Base-by-base conservation (phyloP, 306 rosid genomes). In the Lupinus albus region DNA sequence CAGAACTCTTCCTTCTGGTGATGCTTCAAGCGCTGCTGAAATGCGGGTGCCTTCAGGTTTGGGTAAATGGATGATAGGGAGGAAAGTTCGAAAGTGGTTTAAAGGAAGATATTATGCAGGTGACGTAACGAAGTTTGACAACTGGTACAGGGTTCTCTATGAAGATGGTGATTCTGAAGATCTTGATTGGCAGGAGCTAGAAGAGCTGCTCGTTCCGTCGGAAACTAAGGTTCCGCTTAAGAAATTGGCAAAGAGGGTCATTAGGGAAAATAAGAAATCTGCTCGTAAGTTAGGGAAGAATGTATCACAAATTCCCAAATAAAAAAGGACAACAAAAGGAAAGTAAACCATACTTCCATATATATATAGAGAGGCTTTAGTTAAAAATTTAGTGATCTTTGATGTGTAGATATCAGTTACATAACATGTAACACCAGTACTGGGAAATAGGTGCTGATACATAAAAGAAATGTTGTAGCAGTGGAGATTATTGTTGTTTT, bases 141-240 rank as follows among this genome's bases (percentile, higher is more conserved):
- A 77, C 63, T 84, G 96, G 96, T 92, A 76, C 71, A 84, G 89
- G 71, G 89, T 92, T 56, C 81, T 61, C 41, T 92, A 92, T 49
- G 96, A 89, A 78, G 96, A 92, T 53, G 95, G 93, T 8, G 96
- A 87, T 66, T 71, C 79, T 1, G 96, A 89, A 80, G 96, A 92
- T 81, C 89, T 92, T 7, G 91, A 89, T 55, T 89, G 95, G 96
- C 67, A 41, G n/a, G 91, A 85, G 80, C 75, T 92, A 78, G 80
- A 84, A 81, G 84, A 75, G 78, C 81, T 89, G 79, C 88, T 92
- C 42, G 80, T 70, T 75, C 98, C 98, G 61, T 52, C 89, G 78
- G 98, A 89, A 39, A 81, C 84, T 60, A 70, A 86, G 42, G 51
- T 87, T 70, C 82, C 93, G 3, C 83, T 92, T 36, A 89, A 82